Evolutionary conservation across 371 early-diverging fungal genomes (phyloP).

Genomic region (Mucor piriformis): DNA sequence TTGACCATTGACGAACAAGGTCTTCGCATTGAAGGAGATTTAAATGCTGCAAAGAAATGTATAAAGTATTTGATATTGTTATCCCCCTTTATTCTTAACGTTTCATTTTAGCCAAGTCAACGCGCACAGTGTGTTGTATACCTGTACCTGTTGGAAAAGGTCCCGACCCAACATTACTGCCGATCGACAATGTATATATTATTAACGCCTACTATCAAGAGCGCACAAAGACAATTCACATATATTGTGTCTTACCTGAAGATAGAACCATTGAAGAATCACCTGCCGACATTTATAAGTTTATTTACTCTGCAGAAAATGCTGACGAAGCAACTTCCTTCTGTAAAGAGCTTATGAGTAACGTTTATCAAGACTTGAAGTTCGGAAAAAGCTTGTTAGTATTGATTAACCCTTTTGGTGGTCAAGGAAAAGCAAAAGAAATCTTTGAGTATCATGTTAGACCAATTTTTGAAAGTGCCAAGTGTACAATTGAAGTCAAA

Average conservation of each 20-base stretch:
- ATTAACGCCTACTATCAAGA: constrained; percentile 29
- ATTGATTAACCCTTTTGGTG: constrained; percentile 78
- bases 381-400: constrained; percentile 52
- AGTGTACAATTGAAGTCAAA: constrained; percentile 57
- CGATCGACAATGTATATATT: constrained; percentile 39
- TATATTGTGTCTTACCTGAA: constrained; percentile 41
- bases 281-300: constrained; percentile 35
- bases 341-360: constrained; percentile 26
- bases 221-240: constrained; percentile 31
- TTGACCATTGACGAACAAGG: constrained; percentile 47
- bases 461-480: constrained; percentile 71
- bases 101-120: not conserved
- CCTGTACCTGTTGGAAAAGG: constrained; percentile 26
- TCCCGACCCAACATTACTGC: constrained; percentile 42
- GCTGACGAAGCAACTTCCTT: constrained; percentile 34
- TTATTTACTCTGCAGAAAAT: constrained; percentile 32
- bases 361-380: constrained; percentile 42
- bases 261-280: constrained; percentile 39
- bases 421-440: constrained; percentile 65
- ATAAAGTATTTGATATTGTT: constrained; percentile 2
- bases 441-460: constrained; percentile 61
- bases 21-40: constrained; percentile 52
- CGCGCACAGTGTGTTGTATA: constrained; percentile 30
- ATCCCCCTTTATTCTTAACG: not conserved
- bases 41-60: constrained; percentile 37